Conservation (phyloP, 2,329 filamentous ascomycete species). For the Trichoderma arundinaceum region DNA sequence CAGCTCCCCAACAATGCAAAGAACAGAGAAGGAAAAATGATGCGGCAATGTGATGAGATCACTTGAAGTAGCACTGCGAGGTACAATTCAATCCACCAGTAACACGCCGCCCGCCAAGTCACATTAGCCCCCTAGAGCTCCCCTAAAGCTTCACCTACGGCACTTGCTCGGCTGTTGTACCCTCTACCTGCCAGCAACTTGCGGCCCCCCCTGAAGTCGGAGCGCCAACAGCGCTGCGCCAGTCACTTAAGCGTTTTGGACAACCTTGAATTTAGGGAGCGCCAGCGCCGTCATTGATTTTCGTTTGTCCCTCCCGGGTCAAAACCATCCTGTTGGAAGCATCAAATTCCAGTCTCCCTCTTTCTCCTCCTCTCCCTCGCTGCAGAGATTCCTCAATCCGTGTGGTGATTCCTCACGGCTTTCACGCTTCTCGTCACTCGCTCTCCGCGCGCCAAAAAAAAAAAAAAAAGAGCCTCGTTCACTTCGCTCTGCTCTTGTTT, state of each 20-base stretch:
- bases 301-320: not conserved
- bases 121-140: too few relatives aligned
- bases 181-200: not conserved
- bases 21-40: too few relatives aligned
- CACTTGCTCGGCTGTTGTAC: not conserved
- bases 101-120: too few relatives aligned
- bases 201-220: not conserved
- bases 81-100: too few relatives aligned
- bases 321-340: not conserved
- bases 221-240: not conserved
- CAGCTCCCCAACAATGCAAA: too few relatives aligned
- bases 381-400: not conserved
- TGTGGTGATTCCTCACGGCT: not conserved
- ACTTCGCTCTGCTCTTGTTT: not conserved
- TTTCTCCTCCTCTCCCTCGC: not conserved
- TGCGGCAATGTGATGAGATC: too few relatives aligned
- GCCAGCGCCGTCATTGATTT: not conserved
- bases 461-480: not conserved
- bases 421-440: constrained; percentile 10
- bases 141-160: too few relatives aligned
- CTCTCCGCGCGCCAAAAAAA: not conserved
- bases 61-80: too few relatives aligned
- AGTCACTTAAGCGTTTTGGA: not conserved
- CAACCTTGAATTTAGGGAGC: not conserved
- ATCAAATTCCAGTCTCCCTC: not conserved